Percentiles rank a stretch among this genome's conserved stretches.
These are phyloP conservation scores for Apocynum venetum DNA, from an alignment of 257 asterid species.

Conservation along the genomic window DNA sequence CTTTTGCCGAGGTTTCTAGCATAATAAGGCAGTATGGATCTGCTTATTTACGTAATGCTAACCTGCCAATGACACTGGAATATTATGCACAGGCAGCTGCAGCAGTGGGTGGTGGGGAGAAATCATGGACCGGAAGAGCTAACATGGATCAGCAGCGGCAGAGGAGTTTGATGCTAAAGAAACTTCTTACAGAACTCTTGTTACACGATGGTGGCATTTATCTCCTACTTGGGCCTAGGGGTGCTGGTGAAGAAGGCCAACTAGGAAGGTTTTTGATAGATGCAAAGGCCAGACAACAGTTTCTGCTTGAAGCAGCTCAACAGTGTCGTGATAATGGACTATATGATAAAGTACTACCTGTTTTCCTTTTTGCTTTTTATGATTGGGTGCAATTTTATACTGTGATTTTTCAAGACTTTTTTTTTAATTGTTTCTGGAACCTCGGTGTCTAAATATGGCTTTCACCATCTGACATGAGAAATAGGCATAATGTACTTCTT, in stretches of 20 bases:
- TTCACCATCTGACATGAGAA: not conserved
- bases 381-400: not conserved
- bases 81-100: slow-evolving; percentile 97
- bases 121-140: slow-evolving; percentile 89
- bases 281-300: slow-evolving; percentile 59
- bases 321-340: slow-evolving; percentile 74
- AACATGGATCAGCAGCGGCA: slow-evolving; percentile 82
- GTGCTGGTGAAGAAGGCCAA: slow-evolving; percentile 91
- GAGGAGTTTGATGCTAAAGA: slow-evolving; percentile 73
- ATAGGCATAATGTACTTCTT: not conserved
- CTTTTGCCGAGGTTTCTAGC: slow-evolving; percentile 79
- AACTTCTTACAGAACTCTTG: slow-evolving; percentile 76
- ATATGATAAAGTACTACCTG: slow-evolving; percentile 68
- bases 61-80: slow-evolving; percentile 72
- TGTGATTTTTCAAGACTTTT: not conserved
- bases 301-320: slow-evolving; percentile 85
- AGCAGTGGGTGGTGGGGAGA: slow-evolving; percentile 86
- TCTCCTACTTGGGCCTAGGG: slow-evolving; percentile 81
- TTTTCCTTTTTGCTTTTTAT: slow-evolving; percentile 9
- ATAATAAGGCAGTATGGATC: slow-evolving; percentile 88
- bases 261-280: slow-evolving; percentile 73
- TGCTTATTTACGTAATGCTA: slow-evolving; percentile 68
- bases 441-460: not conserved
- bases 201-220: slow-evolving; percentile 73
- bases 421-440: not conserved